Base-by-base conservation (phyloP, 2,329 filamentous ascomycete genomes). In the Pseudophaeomoniella oleicola region DNA sequence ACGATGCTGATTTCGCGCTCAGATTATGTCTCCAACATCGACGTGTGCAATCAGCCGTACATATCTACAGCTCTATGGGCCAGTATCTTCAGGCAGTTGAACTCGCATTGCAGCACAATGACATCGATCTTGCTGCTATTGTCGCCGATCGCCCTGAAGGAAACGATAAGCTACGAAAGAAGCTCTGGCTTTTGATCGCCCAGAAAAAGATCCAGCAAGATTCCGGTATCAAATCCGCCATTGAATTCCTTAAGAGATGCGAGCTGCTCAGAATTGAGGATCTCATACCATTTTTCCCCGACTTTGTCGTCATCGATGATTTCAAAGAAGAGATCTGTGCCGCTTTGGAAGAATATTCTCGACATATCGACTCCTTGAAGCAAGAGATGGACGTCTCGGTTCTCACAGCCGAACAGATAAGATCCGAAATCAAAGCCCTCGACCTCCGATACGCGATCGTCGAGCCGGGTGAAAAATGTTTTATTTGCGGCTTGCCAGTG, bases 301-400 rank as follows among this genome's bases (percentile, higher is more conserved):
- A 98, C 55, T 98, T 98, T 53, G 86, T 96, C 16, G 82, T 96
- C 36, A 96, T 98, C 43, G 90, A 98, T 54, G 90, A 96, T 57
- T 98, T 98, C 70, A 94, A 96, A 54, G 87, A 96, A 44, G 90
- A 98, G 55, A 96, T 98, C 27, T 98, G 90, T 60, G 69, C 75
- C 0, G 90, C 92, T 1, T 70, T 98, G 1, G 90, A 98, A 58
- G 83, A 92, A 44, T 98, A 98, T 62, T 82, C 78, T 33, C 80
- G 83, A 27, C 85, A 84, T 46, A 98, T 98, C 46, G 90, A 96
- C 50, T 68, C 67, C 2, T 64, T 98, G 29, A 86, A 87, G 52
- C 76, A 79, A 45, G 88, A 96, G 57, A 98, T 98, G 90, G 90
- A 98, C 55, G 85, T 94, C 53, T 85, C 79, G 3, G 82, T 85